phyloP scores from a whole-genome alignment of 257 asterid species.

The Marsdenia floribunda region DNA sequence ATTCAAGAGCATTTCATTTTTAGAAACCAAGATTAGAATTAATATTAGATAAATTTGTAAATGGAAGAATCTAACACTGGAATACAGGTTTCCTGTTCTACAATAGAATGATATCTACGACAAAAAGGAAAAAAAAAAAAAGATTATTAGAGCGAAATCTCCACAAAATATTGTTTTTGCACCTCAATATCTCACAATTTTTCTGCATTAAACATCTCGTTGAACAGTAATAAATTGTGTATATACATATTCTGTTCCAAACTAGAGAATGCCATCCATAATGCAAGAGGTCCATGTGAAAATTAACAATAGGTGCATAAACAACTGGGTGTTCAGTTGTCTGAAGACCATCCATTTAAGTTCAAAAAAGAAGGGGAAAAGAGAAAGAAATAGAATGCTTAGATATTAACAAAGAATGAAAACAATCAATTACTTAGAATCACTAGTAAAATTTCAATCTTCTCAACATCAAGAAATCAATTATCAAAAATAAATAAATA shows the following conservation, averaged over 20 bases:
- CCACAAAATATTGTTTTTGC: background rate
- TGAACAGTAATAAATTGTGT: background rate
- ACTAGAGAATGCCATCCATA: background rate
- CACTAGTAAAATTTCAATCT: background rate
- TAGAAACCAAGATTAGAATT: background rate
- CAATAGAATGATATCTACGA: background rate
- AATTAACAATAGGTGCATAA: background rate
- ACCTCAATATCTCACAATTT: background rate
- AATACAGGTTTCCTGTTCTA: background rate
- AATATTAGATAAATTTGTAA: background rate
- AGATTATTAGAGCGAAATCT: background rate
- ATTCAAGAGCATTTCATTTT: constrained; percentile 18
- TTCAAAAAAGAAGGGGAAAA: background rate
- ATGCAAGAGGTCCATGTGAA: background rate
- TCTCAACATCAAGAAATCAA: background rate
- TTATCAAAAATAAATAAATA: too few species aligned
- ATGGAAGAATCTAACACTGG: background rate
- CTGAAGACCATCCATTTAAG: background rate
- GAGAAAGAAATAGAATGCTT: background rate
- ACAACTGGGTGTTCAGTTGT: background rate
- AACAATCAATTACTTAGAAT: background rate
- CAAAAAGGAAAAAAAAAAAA: background rate
- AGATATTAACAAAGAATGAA: background rate
- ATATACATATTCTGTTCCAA: background rate
- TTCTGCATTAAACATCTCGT: background rate